Evolutionary conservation across 2,329 filamentous ascomycete genomes (phyloP), one percentile per base, ranked within the genome.

Genomic region (Penicillium crustosum): DNA sequence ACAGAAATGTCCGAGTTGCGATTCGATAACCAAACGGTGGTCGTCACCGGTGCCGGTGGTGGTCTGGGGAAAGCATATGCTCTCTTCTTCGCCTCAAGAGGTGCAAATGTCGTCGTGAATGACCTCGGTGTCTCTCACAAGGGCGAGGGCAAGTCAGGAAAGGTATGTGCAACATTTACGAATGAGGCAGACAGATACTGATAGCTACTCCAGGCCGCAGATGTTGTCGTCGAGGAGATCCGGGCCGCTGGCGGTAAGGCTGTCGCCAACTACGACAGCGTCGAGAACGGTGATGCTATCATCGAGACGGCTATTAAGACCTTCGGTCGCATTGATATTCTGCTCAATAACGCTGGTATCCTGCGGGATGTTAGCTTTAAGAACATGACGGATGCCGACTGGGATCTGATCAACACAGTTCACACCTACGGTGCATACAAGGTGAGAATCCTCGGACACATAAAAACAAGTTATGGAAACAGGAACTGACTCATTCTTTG

Each of bases 311-410:
- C 79, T 35, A 78, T 81, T 62, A 76, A 79, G 68, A 72, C 70
- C 61, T 81, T 80, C 56, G 79, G 79, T 67, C 90, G 93, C 70
- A 86, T 99, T 77, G 93, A 99, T 76, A 82, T 99, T 64, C 87
- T 99, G 69, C 89, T 99, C 79, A 99, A 99, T 84, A 99, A 97
- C 74, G 94, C 94, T 61, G 93, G 94, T 72, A 97, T 97, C 73
- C 83, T 96, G 60, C 89, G 93, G 61, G 93, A 97, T 79, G 77
- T 97, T 73, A 93, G 90, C 83, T 97, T 99, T 82, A 96, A 96
- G 85, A 97, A 97, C 80, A 95, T 97, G 86, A 94, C 89, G 77
- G 94, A 99, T 76, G 79, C 89, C 73, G 94, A 99, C 77, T 99
- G 94, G 94, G 93, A 99, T 74, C 80, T 97, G 67, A 90, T 97